Conservation (phyloP, 305 asterid species). For the Rubia peregrina region DNA sequence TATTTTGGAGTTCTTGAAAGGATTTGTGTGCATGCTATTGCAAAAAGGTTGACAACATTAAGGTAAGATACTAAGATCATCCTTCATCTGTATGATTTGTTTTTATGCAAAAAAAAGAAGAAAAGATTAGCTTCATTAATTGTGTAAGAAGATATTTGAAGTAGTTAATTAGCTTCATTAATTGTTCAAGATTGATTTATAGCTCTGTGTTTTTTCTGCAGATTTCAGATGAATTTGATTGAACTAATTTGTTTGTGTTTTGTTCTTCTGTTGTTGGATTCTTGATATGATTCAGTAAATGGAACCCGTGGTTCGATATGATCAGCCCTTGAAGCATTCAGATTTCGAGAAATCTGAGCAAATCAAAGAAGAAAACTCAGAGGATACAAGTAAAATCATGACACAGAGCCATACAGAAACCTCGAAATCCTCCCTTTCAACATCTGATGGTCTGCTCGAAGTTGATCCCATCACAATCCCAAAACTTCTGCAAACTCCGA, state of each 20-base stretch:
- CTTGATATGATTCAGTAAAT: conserved; percentile 33
- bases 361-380: conserved; percentile 20
- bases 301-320: conserved; percentile 19
- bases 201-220: too few relatives aligned
- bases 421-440: conserved; percentile 33
- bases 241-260: neutral
- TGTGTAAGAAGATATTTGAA: too few relatives aligned
- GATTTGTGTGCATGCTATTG: conserved; percentile 5
- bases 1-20: neutral
- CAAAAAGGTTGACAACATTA: neutral
- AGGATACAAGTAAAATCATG: conserved; percentile 16
- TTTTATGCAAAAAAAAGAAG: neutral
- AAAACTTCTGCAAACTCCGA: too few relatives aligned
- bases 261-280: neutral
- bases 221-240: neutral
- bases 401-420: conserved; percentile 19
- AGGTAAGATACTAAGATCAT: conserved; percentile 10
- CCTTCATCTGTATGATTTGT: neutral
- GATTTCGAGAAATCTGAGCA: conserved; percentile 20
- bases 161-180: neutral
- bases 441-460: conserved; percentile 29
- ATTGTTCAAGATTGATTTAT: neutral
- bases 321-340: conserved; percentile 18
- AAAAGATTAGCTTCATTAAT: too few relatives aligned
- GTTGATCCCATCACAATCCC: conserved; percentile 24